These are phyloP conservation scores for Wilcoxina mikolae DNA, from an alignment of 495 filamentous ascomycete species.

Conservation along the genomic window DNA sequence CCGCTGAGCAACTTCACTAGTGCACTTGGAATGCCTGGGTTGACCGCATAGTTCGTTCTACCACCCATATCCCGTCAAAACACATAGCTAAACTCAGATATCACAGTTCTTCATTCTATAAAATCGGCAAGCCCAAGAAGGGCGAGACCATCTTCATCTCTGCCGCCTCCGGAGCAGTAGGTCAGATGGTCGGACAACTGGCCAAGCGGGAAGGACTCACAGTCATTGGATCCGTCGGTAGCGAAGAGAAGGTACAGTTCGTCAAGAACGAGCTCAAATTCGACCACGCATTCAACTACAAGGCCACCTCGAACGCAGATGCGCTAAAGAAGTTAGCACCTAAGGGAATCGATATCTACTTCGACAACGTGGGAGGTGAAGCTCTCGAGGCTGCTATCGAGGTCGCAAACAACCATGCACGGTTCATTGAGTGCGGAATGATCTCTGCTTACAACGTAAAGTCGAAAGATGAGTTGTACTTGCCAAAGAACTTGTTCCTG, in stretches of 20 bases:
- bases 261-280: conserved; percentile 38
- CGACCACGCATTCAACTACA: conserved; percentile 45
- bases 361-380: conserved; percentile 87
- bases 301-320: conserved; percentile 52
- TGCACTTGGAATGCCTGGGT: conserved; percentile 71
- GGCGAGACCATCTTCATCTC: conserved; percentile 82
- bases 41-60: conserved; percentile 50
- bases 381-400: conserved; percentile 64
- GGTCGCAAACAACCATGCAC: conserved; percentile 52
- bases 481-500: conserved; percentile 48
- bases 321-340: conserved; percentile 64
- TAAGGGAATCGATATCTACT: conserved; percentile 83
- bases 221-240: conserved; percentile 53
- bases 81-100: not conserved
- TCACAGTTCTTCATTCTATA: conserved; percentile 48
- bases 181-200: conserved; percentile 68
- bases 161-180: conserved; percentile 70
- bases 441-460: conserved; percentile 65
- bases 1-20: conserved; percentile 53
- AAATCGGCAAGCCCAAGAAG: conserved; percentile 71
- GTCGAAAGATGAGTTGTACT: conserved; percentile 43
- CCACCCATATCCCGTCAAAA: not conserved
- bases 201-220: conserved; percentile 75
- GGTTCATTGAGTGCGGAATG: conserved; percentile 48
- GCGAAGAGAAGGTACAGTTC: conserved; percentile 40